Percentiles rank a stretch among this genome's conserved stretches.
Evolutionary conservation across 805 yeast genomes (phyloP).

Genomic region (Myxozyma vanderwaltii): DNA sequence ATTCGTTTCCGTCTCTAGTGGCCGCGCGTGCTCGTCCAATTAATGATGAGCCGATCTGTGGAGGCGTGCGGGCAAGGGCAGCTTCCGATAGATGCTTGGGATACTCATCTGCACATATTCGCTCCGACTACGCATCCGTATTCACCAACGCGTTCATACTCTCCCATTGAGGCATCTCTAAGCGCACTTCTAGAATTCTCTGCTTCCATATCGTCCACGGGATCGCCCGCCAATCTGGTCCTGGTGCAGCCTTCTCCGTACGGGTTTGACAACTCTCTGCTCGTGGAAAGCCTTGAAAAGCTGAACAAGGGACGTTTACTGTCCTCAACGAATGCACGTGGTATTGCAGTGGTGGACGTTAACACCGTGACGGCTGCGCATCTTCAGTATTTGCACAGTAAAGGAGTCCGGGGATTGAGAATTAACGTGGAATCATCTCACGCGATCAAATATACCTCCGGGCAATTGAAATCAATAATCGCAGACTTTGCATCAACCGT

Average conservation of each 20-base stretch:
- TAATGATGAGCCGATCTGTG: no score
- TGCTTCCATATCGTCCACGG: background rate
- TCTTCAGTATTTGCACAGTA: background rate
- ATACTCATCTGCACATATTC: slow-evolving; percentile 10
- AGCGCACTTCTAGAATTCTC: background rate
- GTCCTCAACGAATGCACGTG: background rate
- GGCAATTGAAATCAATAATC: background rate
- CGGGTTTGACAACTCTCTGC: slow-evolving; percentile 2
- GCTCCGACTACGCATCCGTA: slow-evolving; percentile 4
- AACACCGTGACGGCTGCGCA: background rate
- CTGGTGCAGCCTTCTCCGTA: slow-evolving; percentile 14
- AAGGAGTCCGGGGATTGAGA: slow-evolving; percentile 8
- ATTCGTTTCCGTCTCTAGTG: no score
- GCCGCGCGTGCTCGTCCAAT: no score
- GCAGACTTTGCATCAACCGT: background rate
- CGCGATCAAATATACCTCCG: background rate
- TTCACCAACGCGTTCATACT: slow-evolving; percentile 6
- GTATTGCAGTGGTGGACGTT: slow-evolving; percentile 9
- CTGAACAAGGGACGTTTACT: background rate
- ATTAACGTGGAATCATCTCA: slow-evolving; percentile 4
- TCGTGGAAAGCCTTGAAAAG: background rate
- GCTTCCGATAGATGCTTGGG: slow-evolving; percentile 9
- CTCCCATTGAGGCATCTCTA: slow-evolving; percentile 6
- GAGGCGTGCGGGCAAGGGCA: background rate
- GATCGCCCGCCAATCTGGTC: slow-evolving; percentile 5